Conservation (phyloP, 2,329 filamentous ascomycete genomes). For the Trichoderma brevicompactum region DNA sequence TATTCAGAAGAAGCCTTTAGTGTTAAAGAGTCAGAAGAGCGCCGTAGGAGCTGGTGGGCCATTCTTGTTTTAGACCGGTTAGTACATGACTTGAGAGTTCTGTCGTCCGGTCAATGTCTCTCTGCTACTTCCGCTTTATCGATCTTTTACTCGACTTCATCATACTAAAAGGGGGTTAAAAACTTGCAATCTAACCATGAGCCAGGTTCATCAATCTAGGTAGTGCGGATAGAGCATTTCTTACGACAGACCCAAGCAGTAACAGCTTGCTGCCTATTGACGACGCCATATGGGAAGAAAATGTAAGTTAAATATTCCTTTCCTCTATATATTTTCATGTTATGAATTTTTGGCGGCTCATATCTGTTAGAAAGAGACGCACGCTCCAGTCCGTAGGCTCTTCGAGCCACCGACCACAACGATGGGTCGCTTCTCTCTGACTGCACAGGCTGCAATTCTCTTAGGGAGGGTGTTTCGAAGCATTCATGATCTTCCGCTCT, state of each 20-base stretch:
- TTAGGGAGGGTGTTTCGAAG: conserved; percentile 14
- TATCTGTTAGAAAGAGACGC: not conserved
- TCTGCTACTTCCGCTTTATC: not conserved
- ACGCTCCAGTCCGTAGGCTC: not conserved
- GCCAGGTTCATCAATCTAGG: conserved; percentile 9
- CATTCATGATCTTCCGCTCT: not conserved
- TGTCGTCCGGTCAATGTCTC: not conserved
- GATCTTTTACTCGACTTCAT: not conserved
- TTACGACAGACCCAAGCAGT: conserved; percentile 1
- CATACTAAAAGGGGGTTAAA: not conserved
- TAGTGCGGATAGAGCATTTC: not conserved
- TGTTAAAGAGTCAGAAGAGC: conserved; percentile 7
- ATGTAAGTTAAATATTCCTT: not conserved
- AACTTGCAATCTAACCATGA: not conserved
- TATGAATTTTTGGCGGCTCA: not conserved
- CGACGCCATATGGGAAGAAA: conserved; percentile 10
- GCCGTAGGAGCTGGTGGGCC: conserved; percentile 8
- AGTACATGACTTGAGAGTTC: not conserved
- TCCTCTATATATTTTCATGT: no score
- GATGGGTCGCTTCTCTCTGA: conserved; percentile 14
- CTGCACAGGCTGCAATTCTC: conserved; percentile 4
- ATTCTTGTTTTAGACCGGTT: conserved; percentile 11
- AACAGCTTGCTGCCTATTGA: conserved; percentile 14
- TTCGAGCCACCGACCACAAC: conserved; percentile 13
- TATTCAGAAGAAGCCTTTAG: conserved; percentile 16